Evolutionary conservation across 2,329 filamentous ascomycete genomes (phyloP).

Genomic region (Stachybotrys echinatus): DNA sequence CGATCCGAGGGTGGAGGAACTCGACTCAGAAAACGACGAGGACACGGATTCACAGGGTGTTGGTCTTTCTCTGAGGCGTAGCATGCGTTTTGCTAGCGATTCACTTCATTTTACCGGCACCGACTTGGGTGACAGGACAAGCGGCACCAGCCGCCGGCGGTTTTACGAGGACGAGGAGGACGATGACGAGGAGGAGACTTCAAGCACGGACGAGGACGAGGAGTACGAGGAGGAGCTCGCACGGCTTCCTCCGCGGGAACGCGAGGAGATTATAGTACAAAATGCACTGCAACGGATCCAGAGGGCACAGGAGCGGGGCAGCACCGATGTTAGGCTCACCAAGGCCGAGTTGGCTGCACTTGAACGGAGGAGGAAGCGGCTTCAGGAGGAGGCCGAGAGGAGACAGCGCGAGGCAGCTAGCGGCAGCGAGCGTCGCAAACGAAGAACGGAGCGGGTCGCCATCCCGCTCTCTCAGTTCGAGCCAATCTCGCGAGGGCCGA

Average conservation of each 20-base stretch:
- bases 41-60: conserved; percentile 51
- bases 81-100: conserved; percentile 53
- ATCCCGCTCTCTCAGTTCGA: conserved; percentile 48
- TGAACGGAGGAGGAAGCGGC: conserved; percentile 60
- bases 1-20: conserved; percentile 55
- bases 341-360: conserved; percentile 77
- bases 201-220: conserved; percentile 25
- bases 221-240: conserved; percentile 45
- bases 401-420: conserved; percentile 17
- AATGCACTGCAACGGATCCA: conserved; percentile 76
- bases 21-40: conserved; percentile 56
- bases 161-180: conserved; percentile 24
- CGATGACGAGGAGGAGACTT: conserved; percentile 27
- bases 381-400: conserved; percentile 39
- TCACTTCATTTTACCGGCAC: conserved; percentile 55
- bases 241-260: conserved; percentile 53
- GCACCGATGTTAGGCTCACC: conserved; percentile 73
- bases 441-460: conserved; percentile 42
- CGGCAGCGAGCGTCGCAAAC: conserved; percentile 29
- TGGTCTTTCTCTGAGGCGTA: conserved; percentile 39
- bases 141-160: conserved; percentile 30
- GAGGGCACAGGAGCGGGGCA: conserved; percentile 69
- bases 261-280: conserved; percentile 72
- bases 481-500: conserved; percentile 31
- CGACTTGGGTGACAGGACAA: conserved; percentile 43